These are phyloP conservation scores for Solanum pennellii DNA, from an alignment of 257 asterid genomes.

Conservation along the genomic window DNA sequence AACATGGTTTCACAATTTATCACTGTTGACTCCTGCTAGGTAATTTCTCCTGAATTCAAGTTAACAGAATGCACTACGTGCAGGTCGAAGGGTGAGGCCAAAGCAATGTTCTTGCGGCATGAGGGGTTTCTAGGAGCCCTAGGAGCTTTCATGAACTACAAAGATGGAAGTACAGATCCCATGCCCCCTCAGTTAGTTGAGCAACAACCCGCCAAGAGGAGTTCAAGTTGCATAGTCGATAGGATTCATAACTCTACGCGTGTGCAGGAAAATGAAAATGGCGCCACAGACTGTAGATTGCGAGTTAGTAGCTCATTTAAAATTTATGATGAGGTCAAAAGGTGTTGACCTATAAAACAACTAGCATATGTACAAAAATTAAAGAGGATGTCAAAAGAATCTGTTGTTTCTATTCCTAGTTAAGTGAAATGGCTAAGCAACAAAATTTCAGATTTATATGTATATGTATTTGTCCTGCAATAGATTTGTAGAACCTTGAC, in stretches of 20 bases:
- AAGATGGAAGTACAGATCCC: conserved; percentile 29
- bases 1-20: neutral
- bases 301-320: conserved; percentile 11
- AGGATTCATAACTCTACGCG: conserved; percentile 19
- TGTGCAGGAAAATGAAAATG: conserved; percentile 26
- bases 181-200: conserved; percentile 7
- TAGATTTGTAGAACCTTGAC: neutral
- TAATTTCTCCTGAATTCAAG: neutral
- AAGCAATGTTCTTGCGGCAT: conserved; percentile 73
- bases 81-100: conserved; percentile 92
- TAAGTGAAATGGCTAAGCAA: neutral
- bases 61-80: neutral
- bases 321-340: conserved; percentile 1
- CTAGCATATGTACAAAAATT: neutral
- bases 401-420: neutral
- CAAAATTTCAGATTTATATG: neutral
- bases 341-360: neutral
- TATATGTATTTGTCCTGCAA: neutral
- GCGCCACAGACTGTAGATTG: conserved; percentile 39
- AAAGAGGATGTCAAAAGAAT: neutral
- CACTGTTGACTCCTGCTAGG: neutral
- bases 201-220: conserved; percentile 9
- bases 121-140: conserved; percentile 89
- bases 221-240: conserved; percentile 10
- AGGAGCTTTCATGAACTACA: conserved; percentile 60